A percentile compares a stretch with the other conserved stretches of the same genome.
phyloP scores from a whole-genome alignment of 2,329 filamentous ascomycete genomes.

The Cercospora zeina region DNA sequence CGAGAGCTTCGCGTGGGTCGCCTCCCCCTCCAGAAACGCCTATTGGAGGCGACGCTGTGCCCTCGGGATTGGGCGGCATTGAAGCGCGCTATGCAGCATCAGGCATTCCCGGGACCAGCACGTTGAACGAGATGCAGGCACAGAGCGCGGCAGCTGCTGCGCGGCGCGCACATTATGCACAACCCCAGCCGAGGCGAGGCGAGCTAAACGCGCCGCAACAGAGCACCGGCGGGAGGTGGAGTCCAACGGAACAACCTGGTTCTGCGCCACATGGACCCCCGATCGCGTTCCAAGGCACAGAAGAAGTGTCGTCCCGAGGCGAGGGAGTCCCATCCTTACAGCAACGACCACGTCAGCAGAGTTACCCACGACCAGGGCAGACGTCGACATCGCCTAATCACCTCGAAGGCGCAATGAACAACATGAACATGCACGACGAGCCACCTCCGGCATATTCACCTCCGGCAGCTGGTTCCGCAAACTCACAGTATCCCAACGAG shows the following conservation, averaged over 20 bases:
- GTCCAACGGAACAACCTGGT: conserved; percentile 86
- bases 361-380: conserved; percentile 45
- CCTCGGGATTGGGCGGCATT: conserved; percentile 63
- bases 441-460: conserved; percentile 90
- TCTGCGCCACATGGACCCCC: conserved; percentile 85
- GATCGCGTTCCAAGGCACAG: conserved; percentile 84
- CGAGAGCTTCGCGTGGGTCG: conserved; percentile 84
- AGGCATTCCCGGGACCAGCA: conserved; percentile 82
- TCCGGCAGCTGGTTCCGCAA: conserved; percentile 45
- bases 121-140: conserved; percentile 70
- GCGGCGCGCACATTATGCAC: conserved; percentile 71
- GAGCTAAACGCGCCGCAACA: conserved; percentile 40
- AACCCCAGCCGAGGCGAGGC: conserved; percentile 48
- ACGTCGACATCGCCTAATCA: conserved; percentile 43
- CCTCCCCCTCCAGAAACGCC: conserved; percentile 94
- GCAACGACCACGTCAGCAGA: conserved; percentile 23
- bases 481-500: conserved; percentile 71
- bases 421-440: conserved; percentile 75
- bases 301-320: conserved; percentile 57
- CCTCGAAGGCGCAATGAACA: conserved; percentile 82
- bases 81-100: conserved; percentile 89
- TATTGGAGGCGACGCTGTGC: conserved; percentile 45
- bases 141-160: conserved; percentile 81
- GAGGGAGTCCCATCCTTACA: conserved; percentile 25
- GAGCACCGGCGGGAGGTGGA: conserved; percentile 73